Base-by-base conservation (phyloP, 2,329 filamentous ascomycete genomes). In the Aspergillus sp. region DNA sequence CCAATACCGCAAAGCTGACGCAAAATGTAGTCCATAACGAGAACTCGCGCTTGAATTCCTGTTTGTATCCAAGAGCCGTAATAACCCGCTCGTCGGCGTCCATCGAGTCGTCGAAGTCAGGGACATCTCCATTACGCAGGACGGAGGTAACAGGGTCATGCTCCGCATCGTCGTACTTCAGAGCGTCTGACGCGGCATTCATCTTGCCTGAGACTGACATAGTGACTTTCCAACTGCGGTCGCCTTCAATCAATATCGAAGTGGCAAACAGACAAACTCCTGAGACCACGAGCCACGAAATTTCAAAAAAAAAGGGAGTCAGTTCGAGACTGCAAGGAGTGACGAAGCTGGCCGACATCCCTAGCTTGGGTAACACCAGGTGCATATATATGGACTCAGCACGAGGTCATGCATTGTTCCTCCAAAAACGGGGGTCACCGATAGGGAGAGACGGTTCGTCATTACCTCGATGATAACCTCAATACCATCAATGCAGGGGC, bases 1-100 rank as follows among this genome's bases (percentile, higher is more conserved):
- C 89, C 55, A 91, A 76, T 11, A 91, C 87, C 6, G 89, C 87
- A 70, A 91, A 91, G 54, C 83, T 87, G 41, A 91, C 87, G 63
- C 86, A 89, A 69, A 91, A 91, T 0, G 87, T 89, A 5, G 88
- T 89, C 82, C 87, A 91, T 13, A 90, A 76, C 2, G 82, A 87
- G 70, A 91, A 90, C 66, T 91, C 88, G 66, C 89, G 81, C 74
- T 85, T 86, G 75, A 86, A 86, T 66, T 86, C 83, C 52, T 83
- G 80, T 69, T 84, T 85, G 70, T 84, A 85, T 15, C 77, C 77
- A 50, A 79, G 65, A 5, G 76, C 75, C 41, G 68, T 69, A 48
- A 79, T 73, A 36, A 76, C 74, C 53, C 71, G 64, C 55, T 79
- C 77, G 60, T 79, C 77, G 7, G 68, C 66, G 52, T 72, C 68